A percentile compares a stretch with the other conserved stretches of the same genome.
phyloP scores from a whole-genome alignment of 805 yeast species.

The Schizosaccharomyces lindneri region DNA sequence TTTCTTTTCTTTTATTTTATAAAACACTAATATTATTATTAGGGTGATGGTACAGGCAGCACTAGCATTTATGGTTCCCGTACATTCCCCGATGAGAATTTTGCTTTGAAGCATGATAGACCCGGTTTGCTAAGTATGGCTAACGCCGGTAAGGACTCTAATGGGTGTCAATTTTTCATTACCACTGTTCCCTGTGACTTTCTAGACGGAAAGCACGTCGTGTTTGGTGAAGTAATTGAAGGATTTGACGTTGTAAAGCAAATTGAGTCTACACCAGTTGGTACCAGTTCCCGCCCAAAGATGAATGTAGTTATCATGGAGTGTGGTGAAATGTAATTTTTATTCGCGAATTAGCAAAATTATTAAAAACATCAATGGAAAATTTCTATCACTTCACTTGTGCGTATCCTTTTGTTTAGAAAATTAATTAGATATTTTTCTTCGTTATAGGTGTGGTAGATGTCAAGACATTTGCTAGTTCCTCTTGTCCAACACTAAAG shows the following conservation, averaged over 20 bases:
- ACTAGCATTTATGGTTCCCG: constrained; percentile 19
- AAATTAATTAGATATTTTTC: not conserved
- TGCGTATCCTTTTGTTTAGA: not conserved
- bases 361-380: not conserved
- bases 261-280: constrained; percentile 13
- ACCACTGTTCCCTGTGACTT: constrained; percentile 15
- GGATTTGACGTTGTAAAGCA: constrained; percentile 16
- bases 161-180: constrained; percentile 36
- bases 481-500: not conserved
- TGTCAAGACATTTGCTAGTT: not conserved
- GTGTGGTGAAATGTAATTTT: constrained; percentile 17
- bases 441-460: not conserved
- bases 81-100: constrained; percentile 23
- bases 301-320: constrained; percentile 13
- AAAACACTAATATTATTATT: too few relatives aligned
- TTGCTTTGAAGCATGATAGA: constrained; percentile 12
- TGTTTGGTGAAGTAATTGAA: constrained; percentile 24
- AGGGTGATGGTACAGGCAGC: constrained; percentile 21
- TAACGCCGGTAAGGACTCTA: constrained; percentile 30
- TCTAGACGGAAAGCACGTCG: constrained; percentile 25
- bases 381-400: too few relatives aligned
- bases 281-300: constrained; percentile 14
- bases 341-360: not conserved
- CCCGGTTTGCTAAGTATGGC: not conserved
- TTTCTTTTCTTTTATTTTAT: too few relatives aligned